phyloP scores from a whole-genome alignment of 441 rosid species.

The Erodium texanum region DNA sequence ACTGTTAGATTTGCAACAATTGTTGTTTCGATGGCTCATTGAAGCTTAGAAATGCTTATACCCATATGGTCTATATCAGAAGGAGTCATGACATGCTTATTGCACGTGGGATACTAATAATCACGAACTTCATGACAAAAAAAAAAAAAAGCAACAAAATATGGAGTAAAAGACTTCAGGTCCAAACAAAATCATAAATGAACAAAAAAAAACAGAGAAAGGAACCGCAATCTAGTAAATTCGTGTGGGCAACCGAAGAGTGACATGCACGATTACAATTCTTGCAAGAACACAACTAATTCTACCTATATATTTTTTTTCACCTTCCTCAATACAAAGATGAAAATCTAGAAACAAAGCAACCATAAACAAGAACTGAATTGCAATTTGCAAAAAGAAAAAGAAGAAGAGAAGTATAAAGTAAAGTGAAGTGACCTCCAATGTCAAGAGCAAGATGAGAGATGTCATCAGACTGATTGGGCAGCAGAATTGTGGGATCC shows the following conservation, averaged over 20 bases:
- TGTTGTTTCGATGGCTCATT: not conserved
- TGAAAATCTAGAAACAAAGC: not conserved
- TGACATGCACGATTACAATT: not conserved
- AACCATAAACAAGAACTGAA: not conserved
- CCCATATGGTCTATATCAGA: not conserved
- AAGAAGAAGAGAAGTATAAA: not conserved
- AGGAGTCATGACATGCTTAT: not conserved
- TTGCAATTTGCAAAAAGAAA: not conserved
- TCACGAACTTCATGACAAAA: not conserved
- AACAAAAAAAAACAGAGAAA: not conserved
- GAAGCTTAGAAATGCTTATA: not conserved
- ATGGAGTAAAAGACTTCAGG: not conserved
- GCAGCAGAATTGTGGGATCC: conserved; percentile 85
- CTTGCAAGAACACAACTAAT: not conserved
- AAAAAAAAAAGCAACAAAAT: no score
- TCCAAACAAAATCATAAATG: not conserved
- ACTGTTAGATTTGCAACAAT: not conserved
- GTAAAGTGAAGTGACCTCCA: conserved; percentile 50
- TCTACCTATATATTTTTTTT: not conserved
- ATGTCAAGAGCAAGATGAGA: conserved; percentile 94
- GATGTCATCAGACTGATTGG: conserved; percentile 96
- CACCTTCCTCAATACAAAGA: not conserved
- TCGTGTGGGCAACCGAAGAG: not conserved
- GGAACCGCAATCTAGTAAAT: not conserved
- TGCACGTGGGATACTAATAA: not conserved